phyloP scores from a whole-genome alignment of 345 rosid genomes.

The Microcos paniculata region DNA sequence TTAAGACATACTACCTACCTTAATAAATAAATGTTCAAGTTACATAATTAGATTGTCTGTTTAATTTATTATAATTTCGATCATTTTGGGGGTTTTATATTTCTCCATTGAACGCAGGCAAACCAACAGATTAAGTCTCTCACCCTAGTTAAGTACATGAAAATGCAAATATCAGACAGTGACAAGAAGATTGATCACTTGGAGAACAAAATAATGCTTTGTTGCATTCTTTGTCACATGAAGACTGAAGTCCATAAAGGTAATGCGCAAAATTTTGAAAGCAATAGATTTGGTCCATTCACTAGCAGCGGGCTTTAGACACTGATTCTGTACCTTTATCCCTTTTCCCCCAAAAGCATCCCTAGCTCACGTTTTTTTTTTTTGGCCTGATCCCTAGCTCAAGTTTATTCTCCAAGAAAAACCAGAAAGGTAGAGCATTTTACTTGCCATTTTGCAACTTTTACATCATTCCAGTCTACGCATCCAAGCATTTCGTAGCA shows the following conservation, averaged over 20 bases:
- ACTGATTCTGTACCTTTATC: background rate
- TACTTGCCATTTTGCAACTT: background rate
- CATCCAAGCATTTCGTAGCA: background rate
- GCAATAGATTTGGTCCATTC: background rate
- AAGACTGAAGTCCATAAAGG: background rate
- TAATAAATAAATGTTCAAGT: background rate
- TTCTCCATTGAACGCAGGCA: background rate
- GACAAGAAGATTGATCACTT: background rate
- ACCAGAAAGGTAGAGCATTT: background rate
- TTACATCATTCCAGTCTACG: background rate
- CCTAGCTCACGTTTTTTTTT: background rate
- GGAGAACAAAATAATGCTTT: background rate
- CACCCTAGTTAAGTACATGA: background rate
- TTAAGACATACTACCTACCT: background rate
- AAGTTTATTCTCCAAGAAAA: background rate
- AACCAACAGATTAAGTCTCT: background rate
- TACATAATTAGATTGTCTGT: background rate
- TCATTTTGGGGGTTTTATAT: background rate
- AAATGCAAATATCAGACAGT: background rate
- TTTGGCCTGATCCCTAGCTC: background rate
- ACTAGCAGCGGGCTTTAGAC: background rate
- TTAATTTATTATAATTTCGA: background rate
- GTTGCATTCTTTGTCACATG: background rate
- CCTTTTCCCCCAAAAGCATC: background rate
- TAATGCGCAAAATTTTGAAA: background rate